Conservation (phyloP, 176 grass and related monocot genomes). For the Tuctoria greenei region DNA sequence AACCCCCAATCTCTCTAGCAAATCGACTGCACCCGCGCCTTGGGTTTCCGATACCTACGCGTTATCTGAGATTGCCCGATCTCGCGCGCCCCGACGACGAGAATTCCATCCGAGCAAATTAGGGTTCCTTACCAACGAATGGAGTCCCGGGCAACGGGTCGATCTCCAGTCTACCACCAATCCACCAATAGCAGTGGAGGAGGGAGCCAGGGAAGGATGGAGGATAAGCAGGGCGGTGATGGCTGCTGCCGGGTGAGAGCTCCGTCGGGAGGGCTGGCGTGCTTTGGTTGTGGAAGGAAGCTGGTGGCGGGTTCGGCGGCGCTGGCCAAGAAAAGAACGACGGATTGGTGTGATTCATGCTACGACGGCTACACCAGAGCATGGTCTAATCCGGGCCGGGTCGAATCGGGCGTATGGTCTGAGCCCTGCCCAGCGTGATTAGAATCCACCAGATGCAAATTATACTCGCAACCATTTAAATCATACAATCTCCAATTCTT, state of each 20-base stretch:
- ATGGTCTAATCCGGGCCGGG: neutral
- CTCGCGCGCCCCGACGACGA: neutral
- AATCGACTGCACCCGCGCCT: conserved; percentile 1
- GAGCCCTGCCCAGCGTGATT: neutral
- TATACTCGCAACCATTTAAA: no score
- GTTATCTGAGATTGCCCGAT: conserved; percentile 14
- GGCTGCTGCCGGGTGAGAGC: conserved; percentile 4
- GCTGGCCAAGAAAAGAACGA: conserved; percentile 19
- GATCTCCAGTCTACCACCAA: conserved; percentile 16
- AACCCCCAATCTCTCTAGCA: conserved; percentile 19
- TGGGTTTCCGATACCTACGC: neutral
- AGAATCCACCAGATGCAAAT: no score
- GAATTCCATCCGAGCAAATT: conserved; percentile 23
- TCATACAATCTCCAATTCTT: no score
- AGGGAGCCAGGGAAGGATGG: neutral
- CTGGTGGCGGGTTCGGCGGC: conserved; percentile 28
- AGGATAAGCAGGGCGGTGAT: neutral
- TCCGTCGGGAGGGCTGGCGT: neutral
- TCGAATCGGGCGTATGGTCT: no score
- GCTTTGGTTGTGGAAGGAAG: conserved; percentile 8
- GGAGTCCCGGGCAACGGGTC: neutral
- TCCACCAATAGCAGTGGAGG: neutral
- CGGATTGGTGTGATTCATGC: neutral
- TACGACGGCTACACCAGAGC: neutral
- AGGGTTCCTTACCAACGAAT: conserved; percentile 39